Evolutionary conservation across 2,329 filamentous ascomycete species (phyloP).

Genomic region (Xylariales sp.): DNA sequence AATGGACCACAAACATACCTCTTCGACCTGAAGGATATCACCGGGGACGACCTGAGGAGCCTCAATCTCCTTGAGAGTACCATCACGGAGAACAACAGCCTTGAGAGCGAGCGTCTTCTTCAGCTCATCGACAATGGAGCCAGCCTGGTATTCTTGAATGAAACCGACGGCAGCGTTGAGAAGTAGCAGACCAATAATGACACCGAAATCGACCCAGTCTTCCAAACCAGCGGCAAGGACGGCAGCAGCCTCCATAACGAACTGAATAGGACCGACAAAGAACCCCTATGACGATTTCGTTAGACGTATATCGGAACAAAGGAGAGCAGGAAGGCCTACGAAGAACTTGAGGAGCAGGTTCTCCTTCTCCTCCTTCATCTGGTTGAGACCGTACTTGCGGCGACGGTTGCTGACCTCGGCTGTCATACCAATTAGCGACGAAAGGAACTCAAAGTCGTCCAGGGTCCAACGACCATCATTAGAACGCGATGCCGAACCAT

Average conservation of each 20-base stretch:
- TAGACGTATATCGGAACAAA: slow-evolving; percentile 11
- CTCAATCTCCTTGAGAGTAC: slow-evolving; percentile 80
- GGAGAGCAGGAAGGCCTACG: slow-evolving; percentile 40
- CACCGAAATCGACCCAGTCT: slow-evolving; percentile 94
- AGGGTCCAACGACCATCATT: neutral
- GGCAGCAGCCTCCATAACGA: slow-evolving; percentile 91
- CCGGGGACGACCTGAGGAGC: slow-evolving; percentile 87
- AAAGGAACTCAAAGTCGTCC: neutral
- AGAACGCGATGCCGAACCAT: slow-evolving; percentile 57
- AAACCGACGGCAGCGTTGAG: slow-evolving; percentile 90
- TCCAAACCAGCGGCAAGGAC: slow-evolving; percentile 84
- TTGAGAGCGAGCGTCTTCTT: slow-evolving; percentile 92
- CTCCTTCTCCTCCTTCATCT: slow-evolving; percentile 92
- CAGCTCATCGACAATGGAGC: slow-evolving; percentile 88
- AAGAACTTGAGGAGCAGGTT: slow-evolving; percentile 86
- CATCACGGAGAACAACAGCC: slow-evolving; percentile 87
- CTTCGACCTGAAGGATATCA: slow-evolving; percentile 89
- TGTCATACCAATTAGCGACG: slow-evolving; percentile 11
- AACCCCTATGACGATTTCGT: slow-evolving; percentile 60
- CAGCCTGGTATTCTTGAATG: slow-evolving; percentile 89
- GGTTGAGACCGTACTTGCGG: slow-evolving; percentile 82
- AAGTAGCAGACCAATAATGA: slow-evolving; percentile 84
- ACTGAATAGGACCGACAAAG: slow-evolving; percentile 91
- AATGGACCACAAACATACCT: slow-evolving; percentile 56
- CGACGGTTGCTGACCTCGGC: slow-evolving; percentile 55